phyloP scores from a whole-genome alignment of 495 filamentous ascomycete species.

The Trichodelitschia bisporula region DNA sequence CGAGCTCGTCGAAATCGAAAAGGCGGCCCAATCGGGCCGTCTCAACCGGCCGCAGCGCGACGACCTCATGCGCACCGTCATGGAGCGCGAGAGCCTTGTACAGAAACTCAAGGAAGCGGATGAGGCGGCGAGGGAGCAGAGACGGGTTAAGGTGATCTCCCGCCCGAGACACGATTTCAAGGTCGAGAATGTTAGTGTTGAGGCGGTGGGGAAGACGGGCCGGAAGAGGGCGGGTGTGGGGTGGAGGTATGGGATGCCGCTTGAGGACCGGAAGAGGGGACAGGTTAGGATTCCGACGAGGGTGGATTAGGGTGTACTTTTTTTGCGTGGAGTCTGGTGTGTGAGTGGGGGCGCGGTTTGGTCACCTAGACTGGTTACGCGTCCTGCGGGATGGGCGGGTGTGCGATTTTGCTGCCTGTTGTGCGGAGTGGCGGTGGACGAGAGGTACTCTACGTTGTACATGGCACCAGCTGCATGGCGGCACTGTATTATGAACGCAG shows the following conservation, averaged over 20 bases:
- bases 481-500: too few species aligned
- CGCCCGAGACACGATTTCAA: constrained; percentile 55
- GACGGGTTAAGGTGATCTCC: constrained; percentile 19
- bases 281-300: constrained; percentile 45
- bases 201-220: constrained; percentile 31
- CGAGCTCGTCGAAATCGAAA: constrained; percentile 44
- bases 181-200: constrained; percentile 38
- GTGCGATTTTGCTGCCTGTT: too few species aligned
- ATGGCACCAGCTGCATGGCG: too few species aligned
- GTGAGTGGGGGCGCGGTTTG: too few species aligned
- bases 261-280: constrained; percentile 46
- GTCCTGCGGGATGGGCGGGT: too few species aligned
- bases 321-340: too few species aligned
- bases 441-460: too few species aligned
- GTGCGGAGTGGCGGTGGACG: too few species aligned
- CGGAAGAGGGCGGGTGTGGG: constrained; percentile 20
- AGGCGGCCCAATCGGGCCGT: constrained; percentile 18
- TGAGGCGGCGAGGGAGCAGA: constrained; percentile 15
- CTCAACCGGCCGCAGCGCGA: constrained; percentile 18
- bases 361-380: too few species aligned
- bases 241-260: constrained; percentile 43
- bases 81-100: constrained; percentile 14
- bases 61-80: constrained; percentile 16
- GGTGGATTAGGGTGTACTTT: constrained; percentile 21
- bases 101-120: constrained; percentile 6